A percentile compares a stretch with the other conserved stretches of the same genome.
These are phyloP conservation scores for Fusarium praegraminearum DNA, from an alignment of 2,329 filamentous ascomycete genomes.

Conservation along the genomic window DNA sequence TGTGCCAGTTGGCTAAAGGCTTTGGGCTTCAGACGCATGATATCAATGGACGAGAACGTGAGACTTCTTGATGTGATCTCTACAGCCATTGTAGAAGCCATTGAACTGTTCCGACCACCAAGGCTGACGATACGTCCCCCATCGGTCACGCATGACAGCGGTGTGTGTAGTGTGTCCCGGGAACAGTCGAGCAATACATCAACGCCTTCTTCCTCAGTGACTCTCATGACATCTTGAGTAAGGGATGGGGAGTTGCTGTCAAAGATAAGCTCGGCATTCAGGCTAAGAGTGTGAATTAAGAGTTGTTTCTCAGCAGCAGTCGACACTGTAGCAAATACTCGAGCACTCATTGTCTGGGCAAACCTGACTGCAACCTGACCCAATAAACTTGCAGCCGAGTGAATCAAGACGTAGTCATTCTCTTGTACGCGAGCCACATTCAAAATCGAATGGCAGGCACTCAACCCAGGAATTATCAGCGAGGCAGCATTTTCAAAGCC, in stretches of 20 bases:
- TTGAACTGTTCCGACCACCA: too few relatives aligned
- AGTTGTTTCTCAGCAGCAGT: neutral
- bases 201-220: neutral
- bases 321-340: fast-evolving
- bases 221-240: neutral
- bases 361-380: neutral
- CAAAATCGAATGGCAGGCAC: neutral
- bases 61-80: neutral
- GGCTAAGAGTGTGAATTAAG: fast-evolving
- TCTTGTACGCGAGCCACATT: neutral
- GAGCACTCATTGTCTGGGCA: neutral
- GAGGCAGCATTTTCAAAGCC: neutral
- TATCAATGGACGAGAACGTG: neutral
- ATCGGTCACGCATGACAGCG: too few relatives aligned
- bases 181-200: neutral
- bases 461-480: fast-evolving
- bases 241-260: neutral
- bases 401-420: neutral
- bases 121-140: too few relatives aligned
- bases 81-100: too few relatives aligned
- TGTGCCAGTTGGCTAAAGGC: fast-evolving
- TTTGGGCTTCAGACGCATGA: neutral
- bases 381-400: fast-evolving
- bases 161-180: too few relatives aligned
- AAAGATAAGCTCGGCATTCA: fast-evolving